Evolutionary conservation across 352 stramenopile genomes (phyloP).

Genomic region (Phytophthora pistaciae): DNA sequence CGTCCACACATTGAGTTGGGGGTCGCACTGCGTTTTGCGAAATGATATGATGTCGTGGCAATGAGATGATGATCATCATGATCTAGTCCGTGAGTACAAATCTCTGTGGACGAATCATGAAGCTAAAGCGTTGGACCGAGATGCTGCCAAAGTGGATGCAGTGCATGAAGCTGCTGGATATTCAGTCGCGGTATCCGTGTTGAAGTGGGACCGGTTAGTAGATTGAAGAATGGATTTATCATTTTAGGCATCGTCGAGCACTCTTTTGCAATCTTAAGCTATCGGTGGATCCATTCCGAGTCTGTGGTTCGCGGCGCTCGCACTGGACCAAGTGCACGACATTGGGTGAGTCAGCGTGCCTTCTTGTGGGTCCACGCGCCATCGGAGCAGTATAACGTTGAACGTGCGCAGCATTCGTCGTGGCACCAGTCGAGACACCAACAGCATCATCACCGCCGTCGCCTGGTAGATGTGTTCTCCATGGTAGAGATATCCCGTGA

Average conservation of each 20-base stretch:
- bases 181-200: too few relatives aligned
- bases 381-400: conserved; percentile 29
- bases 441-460: conserved; percentile 15
- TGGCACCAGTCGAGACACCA: conserved; percentile 19
- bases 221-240: conserved; percentile 1
- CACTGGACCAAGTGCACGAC: conserved; percentile 26
- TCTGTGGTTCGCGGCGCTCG: conserved; percentile 10
- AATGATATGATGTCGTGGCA: too few relatives aligned
- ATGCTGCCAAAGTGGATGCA: too few relatives aligned
- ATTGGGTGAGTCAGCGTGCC: conserved; percentile 7
- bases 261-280: too few relatives aligned
- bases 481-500: conserved; percentile 26
- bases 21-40: too few relatives aligned
- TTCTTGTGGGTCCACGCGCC: conserved; percentile 18
- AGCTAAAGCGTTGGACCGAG: too few relatives aligned
- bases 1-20: too few relatives aligned
- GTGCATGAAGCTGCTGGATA: too few relatives aligned
- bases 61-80: too few relatives aligned
- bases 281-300: not conserved
- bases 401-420: conserved; percentile 24
- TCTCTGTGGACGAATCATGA: too few relatives aligned
- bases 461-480: conserved; percentile 30
- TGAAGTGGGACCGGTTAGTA: not conserved
- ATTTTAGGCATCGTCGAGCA: too few relatives aligned
- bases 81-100: too few relatives aligned